Evolutionary conservation across 1,284 basidiomycete species (phyloP).

Genomic region (Ceratobasidium sp.): DNA sequence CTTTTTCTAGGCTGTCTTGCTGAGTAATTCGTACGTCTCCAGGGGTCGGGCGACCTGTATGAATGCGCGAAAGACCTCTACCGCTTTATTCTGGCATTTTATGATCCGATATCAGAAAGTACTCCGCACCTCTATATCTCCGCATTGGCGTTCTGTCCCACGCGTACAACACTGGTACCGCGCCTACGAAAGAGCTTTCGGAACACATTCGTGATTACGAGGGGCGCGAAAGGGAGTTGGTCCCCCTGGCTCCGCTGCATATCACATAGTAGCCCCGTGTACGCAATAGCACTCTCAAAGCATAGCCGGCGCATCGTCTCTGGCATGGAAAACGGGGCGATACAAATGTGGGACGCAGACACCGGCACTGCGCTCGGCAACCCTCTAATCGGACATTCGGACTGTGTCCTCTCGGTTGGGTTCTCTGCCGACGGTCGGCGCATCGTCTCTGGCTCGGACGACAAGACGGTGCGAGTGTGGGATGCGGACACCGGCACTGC

Average conservation of each 20-base stretch:
- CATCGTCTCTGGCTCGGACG: constrained; percentile 23
- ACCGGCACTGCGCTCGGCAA: background rate
- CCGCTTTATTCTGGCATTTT: too few species aligned
- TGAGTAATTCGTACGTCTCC: too few species aligned
- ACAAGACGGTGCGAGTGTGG: constrained; percentile 40
- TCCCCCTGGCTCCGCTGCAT: background rate
- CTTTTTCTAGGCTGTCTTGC: too few species aligned
- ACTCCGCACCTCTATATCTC: background rate
- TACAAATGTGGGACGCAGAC: constrained; percentile 39
- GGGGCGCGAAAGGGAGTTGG: background rate
- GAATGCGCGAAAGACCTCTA: too few species aligned
- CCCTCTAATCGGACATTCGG: constrained; percentile 5
- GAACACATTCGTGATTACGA: background rate
- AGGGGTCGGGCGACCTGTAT: background rate
- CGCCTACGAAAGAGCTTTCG: too few species aligned
- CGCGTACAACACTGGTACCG: too few species aligned
- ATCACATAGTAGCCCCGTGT: constrained; percentile 18
- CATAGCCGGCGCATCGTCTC: constrained; percentile 54
- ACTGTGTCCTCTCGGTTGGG: constrained; percentile 5
- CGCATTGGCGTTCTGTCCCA: background rate
- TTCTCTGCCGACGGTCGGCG: constrained; percentile 37
- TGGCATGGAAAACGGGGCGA: constrained; percentile 6
- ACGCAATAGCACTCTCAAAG: constrained; percentile 52
- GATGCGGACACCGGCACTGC: constrained; percentile 2
- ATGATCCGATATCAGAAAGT: background rate